Percentiles rank a stretch among this genome's conserved stretches.
phyloP scores from a whole-genome alignment of 306 rosid genomes.

The Quercus variabilis region DNA sequence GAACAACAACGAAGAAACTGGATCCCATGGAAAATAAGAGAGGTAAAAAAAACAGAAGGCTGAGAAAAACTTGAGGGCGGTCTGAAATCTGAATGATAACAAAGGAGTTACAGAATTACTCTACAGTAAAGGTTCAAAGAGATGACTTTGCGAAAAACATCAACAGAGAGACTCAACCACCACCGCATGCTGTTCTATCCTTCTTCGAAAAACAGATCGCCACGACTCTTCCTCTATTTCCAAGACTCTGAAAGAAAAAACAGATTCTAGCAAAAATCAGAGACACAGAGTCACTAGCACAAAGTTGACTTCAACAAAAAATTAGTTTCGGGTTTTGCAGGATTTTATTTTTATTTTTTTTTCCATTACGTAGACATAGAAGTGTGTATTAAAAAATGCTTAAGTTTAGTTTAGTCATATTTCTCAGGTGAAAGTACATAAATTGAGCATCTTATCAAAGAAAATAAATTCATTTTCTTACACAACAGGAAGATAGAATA shows the following conservation, averaged over 20 bases:
- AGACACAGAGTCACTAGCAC: not conserved
- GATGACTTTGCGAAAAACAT: conserved; percentile 72
- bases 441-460: not conserved
- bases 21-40: conserved; percentile 70
- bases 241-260: conserved; percentile 27
- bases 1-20: conserved; percentile 75
- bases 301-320: not conserved
- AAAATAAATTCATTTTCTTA: not conserved
- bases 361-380: too few species aligned
- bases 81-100: not conserved
- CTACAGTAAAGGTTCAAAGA: conserved; percentile 86
- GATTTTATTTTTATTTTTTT: not conserved
- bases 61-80: not conserved
- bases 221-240: conserved; percentile 15
- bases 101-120: conserved; percentile 74
- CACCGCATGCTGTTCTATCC: conserved; percentile 91
- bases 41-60: not conserved
- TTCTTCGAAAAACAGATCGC: conserved; percentile 40
- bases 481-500: not conserved
- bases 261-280: conserved; percentile 3
- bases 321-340: too few species aligned
- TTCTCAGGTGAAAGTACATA: not conserved
- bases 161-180: conserved; percentile 76
- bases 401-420: too few species aligned
- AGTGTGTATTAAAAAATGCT: too few species aligned